Evolutionary conservation across 164 flowering plant species (phyloP).

Genomic region (Magnolia kwangsiensis): DNA sequence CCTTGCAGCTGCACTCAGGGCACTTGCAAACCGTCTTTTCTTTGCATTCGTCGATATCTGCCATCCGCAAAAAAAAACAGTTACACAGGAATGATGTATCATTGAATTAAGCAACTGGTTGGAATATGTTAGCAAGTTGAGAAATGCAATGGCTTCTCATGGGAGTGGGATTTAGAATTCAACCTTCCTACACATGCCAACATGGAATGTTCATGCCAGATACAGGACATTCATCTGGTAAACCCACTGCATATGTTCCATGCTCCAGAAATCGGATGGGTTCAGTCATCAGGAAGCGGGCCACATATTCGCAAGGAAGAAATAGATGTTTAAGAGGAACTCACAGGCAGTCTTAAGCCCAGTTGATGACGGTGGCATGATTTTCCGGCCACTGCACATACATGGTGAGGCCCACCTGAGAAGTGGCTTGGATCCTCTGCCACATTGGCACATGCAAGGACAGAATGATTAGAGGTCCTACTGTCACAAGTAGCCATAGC

Average conservation of each 20-base stretch:
- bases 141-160: neutral
- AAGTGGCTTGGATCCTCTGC: too few relatives aligned
- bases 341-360: too few relatives aligned
- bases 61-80: neutral
- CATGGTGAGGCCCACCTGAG: too few relatives aligned
- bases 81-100: neutral
- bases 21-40: conserved; percentile 84
- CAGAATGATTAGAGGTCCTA: too few relatives aligned
- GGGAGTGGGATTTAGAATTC: neutral
- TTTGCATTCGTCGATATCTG: conserved; percentile 91
- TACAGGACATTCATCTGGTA: neutral
- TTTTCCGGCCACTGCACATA: too few relatives aligned
- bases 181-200: neutral
- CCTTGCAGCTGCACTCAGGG: conserved; percentile 78
- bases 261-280: neutral
- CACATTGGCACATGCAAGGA: too few relatives aligned
- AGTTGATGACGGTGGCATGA: too few relatives aligned
- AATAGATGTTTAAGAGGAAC: too few relatives aligned
- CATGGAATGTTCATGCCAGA: neutral
- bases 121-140: neutral
- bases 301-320: too few relatives aligned
- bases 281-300: too few relatives aligned
- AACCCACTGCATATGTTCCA: neutral
- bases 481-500: too few relatives aligned
- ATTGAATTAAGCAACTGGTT: neutral